Conservation (phyloP, 148 eudicot genomes). For the Pharnaceum exiguum region DNA sequence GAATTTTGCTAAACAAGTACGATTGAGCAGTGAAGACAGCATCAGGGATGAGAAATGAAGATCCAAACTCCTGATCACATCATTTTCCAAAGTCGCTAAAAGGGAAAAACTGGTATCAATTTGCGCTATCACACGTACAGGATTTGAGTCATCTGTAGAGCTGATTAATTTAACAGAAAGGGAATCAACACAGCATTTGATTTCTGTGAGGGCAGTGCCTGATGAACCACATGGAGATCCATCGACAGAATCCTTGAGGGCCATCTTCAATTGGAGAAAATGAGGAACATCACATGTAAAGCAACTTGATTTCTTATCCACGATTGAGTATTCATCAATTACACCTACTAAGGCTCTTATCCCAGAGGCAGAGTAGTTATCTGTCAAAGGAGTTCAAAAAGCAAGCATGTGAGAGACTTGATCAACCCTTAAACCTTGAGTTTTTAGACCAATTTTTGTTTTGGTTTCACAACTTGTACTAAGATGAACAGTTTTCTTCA, state of each 20-base stretch:
- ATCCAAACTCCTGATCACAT: constrained; percentile 29
- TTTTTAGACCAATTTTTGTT: too few relatives aligned
- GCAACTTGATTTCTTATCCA: constrained; percentile 41
- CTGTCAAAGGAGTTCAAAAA: constrained; percentile 30
- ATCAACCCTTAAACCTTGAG: too few relatives aligned
- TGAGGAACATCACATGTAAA: constrained; percentile 52
- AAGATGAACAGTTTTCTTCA: too few relatives aligned
- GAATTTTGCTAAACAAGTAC: constrained; percentile 52
- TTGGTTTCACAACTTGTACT: too few relatives aligned
- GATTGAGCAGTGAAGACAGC: constrained; percentile 40
- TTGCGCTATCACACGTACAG: constrained; percentile 39
- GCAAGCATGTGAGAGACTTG: background rate
- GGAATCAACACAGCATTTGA: constrained; percentile 36
- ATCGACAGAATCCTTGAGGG: constrained; percentile 25
- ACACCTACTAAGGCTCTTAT: constrained; percentile 46
- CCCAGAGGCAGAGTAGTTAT: constrained; percentile 38
- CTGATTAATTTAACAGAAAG: constrained; percentile 40
- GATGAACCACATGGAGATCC: constrained; percentile 30
- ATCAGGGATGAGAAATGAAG: constrained; percentile 43
- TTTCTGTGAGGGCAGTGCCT: constrained; percentile 26
- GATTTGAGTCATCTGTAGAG: constrained; percentile 24
- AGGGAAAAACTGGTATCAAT: constrained; percentile 48
- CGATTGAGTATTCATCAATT: constrained; percentile 49
- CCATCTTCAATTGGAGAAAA: constrained; percentile 46
- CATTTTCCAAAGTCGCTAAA: constrained; percentile 49